Percentiles rank a stretch among this genome's conserved stretches.
Evolutionary conservation across 306 rosid species (phyloP).

Genomic region (Rosa multiflora): DNA sequence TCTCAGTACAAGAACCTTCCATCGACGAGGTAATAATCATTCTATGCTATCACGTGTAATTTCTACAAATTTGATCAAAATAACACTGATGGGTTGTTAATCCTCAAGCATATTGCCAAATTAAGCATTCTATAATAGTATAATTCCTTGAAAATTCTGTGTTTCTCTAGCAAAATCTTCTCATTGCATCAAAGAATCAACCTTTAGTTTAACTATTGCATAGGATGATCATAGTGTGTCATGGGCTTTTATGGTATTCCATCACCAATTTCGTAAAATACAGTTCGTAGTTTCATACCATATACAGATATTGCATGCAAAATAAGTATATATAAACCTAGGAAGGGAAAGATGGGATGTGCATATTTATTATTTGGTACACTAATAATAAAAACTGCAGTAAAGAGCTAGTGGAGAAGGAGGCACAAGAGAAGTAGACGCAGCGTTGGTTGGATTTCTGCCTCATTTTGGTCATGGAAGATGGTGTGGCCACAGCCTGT

Average conservation of each 20-base stretch:
- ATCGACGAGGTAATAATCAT: too few relatives aligned
- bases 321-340: neutral
- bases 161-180: too few relatives aligned
- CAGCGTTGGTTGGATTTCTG: constrained; percentile 37
- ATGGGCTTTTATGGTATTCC: constrained; percentile 21
- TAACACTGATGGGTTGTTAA: too few relatives aligned
- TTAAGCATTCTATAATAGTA: too few relatives aligned
- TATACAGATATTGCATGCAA: neutral
- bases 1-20: too few relatives aligned
- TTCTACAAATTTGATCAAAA: too few relatives aligned
- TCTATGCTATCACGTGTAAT: too few relatives aligned
- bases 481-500: constrained; percentile 35
- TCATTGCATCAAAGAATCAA: neutral
- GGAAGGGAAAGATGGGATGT: neutral
- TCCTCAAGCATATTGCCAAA: too few relatives aligned
- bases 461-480: constrained; percentile 30
- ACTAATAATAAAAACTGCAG: neutral
- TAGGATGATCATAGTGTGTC: neutral
- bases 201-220: neutral
- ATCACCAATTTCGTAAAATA: neutral
- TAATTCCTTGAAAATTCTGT: too few relatives aligned
- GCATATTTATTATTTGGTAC: constrained; percentile 21
- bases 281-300: neutral
- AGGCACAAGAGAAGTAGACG: constrained; percentile 20
- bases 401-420: constrained; percentile 29